Evolutionary conservation across 352 stramenopile species (phyloP).

Genomic region (Saprolegnia diclina): DNA sequence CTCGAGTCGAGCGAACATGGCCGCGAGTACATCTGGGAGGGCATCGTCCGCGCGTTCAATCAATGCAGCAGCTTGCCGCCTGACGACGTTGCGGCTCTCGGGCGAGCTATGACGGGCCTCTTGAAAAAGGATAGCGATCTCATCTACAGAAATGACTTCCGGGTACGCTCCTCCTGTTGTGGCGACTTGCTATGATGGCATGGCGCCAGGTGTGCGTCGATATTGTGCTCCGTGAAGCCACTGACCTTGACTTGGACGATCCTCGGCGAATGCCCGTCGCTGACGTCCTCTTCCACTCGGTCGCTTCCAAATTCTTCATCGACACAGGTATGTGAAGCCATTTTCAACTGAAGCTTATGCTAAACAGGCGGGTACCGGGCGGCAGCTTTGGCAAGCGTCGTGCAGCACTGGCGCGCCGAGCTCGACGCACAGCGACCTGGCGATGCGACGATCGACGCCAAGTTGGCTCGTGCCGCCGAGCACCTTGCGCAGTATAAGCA

Average conservation of each 20-base stretch:
- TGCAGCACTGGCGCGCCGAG: conserved; percentile 1
- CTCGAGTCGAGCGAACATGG: not conserved
- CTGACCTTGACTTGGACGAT: conserved; percentile 19
- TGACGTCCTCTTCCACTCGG: not conserved
- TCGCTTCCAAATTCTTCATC: not conserved
- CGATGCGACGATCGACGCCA: too few relatives aligned
- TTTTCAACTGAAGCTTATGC: not conserved
- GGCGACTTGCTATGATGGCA: not conserved
- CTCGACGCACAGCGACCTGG: too few relatives aligned
- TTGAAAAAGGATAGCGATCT: not conserved
- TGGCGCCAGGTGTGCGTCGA: conserved; percentile 17
- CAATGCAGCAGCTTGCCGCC: not conserved
- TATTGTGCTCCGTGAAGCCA: conserved; percentile 21
- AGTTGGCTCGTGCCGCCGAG: too few relatives aligned
- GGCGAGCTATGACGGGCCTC: not conserved
- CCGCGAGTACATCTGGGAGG: conserved; percentile 25
- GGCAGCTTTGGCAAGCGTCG: not conserved
- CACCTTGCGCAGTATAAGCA: too few relatives aligned
- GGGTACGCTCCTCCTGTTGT: not conserved
- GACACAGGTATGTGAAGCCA: not conserved
- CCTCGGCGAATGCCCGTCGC: not conserved
- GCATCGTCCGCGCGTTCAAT: conserved; percentile 23
- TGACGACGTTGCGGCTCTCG: conserved; percentile 7
- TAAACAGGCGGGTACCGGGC: not conserved
- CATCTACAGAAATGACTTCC: conserved; percentile 19